Evolutionary conservation across 2,329 filamentous ascomycete species (phyloP), one percentile per base, ranked within the genome.

Genomic region (Teratosphaeriaceae sp.): DNA sequence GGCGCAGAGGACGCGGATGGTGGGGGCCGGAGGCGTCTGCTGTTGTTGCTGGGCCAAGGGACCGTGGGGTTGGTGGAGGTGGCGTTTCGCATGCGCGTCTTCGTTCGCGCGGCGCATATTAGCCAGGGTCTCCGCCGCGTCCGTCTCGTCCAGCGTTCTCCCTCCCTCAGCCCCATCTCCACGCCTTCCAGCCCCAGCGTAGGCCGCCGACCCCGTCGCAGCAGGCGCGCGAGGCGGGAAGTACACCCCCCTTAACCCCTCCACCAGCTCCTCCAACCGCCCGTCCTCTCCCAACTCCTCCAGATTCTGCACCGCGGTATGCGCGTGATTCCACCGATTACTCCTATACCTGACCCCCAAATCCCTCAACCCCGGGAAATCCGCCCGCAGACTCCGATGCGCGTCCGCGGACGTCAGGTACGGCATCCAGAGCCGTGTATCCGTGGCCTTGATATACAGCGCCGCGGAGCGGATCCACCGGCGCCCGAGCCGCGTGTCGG

Each of bases 401-500:
- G 41, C 35, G 24, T 60, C 55, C 4, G 53, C 53, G 20, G 52
- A 57, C 6, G 57, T 63, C 19, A 65, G 49, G 43, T 64, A 65
- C 3, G 54, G 52, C 48, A 63, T 65, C 63, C 63, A 65, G 5
- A 63, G 48, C n/a, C 60, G 50, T 16, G 56, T 59, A 37, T 65
- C 63, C 20, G 46, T 45, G 21, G 56, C 51, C 46, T 59, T 58
- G 42, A 65, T 53, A 21, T 61, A 56, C 15, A 65, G 48, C 20
- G 47, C 54, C 16, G 64, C 36, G 31, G 49, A 50, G 1, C 51
- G 48, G 23, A 59, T 54, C 30, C 50, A 49, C 1, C 43, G 43
- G 2, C 52, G 45, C 12, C 47, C 47, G 9, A 51, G 46, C 11
- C 42, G 38, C 3, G 52, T 49, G 15, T 49, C 42, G 2, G 57